Evolutionary conservation across 2,329 filamentous ascomycete genomes (phyloP).

Genomic region (Colletotrichum navitas): DNA sequence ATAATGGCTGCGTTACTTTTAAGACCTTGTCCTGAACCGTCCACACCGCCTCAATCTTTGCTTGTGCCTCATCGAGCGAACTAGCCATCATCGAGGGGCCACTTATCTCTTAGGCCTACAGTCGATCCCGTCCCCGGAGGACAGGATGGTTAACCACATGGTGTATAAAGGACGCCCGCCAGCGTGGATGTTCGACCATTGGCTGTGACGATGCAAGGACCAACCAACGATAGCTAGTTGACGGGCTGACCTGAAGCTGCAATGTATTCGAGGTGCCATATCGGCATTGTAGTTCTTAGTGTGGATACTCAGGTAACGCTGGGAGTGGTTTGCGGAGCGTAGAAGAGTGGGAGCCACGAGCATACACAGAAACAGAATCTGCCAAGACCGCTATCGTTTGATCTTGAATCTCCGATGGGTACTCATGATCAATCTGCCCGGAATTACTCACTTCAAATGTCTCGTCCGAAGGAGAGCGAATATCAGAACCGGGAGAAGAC

Average conservation of each 20-base stretch:
- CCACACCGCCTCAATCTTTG: background rate
- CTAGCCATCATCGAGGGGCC: background rate
- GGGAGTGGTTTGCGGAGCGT: constrained; percentile 58
- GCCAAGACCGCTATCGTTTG: background rate
- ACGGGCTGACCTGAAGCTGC: background rate
- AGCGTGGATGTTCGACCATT: background rate
- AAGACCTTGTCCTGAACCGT: background rate
- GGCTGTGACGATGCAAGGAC: background rate
- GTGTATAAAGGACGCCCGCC: background rate
- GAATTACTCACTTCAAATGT: background rate
- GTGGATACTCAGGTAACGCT: constrained; percentile 53
- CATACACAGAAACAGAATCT: constrained; percentile 18
- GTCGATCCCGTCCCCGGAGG: too few relatives aligned
- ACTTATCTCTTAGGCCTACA: background rate
- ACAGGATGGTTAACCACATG: background rate
- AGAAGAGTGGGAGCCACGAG: constrained; percentile 7
- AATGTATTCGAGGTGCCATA: background rate
- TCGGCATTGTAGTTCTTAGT: background rate
- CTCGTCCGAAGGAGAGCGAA: background rate
- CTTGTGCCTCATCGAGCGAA: background rate
- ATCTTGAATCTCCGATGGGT: background rate
- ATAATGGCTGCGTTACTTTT: constrained; percentile 19
- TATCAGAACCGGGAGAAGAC: background rate
- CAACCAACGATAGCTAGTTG: too few relatives aligned
- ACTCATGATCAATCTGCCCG: background rate